These are phyloP conservation scores for Aspergillus cejpii DNA, from an alignment of 2,329 filamentous ascomycete genomes.

Conservation along the genomic window DNA sequence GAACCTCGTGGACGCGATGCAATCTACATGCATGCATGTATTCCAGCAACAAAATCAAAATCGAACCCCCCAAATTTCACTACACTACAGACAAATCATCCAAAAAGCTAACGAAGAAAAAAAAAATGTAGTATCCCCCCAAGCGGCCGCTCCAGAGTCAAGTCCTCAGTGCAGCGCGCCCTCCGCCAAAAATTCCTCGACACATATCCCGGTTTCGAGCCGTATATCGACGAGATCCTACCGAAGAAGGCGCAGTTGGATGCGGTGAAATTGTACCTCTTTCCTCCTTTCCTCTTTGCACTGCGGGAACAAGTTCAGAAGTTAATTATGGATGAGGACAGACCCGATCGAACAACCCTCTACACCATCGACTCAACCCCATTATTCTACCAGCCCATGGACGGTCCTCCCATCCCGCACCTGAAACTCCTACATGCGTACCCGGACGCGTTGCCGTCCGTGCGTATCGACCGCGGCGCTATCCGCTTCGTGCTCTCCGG, in stretches of 20 bases:
- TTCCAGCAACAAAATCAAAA: background rate
- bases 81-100: constrained; percentile 10
- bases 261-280: constrained; percentile 69
- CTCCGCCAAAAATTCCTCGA: constrained; percentile 76
- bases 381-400: constrained; percentile 85
- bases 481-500: constrained; percentile 94
- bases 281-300: background rate
- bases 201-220: constrained; percentile 77
- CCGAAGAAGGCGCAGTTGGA: constrained; percentile 91
- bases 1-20: background rate
- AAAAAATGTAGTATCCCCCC: constrained; percentile 56
- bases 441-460: constrained; percentile 71
- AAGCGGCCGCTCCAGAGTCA: constrained; percentile 88
- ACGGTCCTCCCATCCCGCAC: constrained; percentile 74
- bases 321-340: constrained; percentile 22
- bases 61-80: background rate
- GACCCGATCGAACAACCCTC: constrained; percentile 78
- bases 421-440: constrained; percentile 84
- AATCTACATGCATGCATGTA: background rate
- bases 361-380: constrained; percentile 73
- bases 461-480: constrained; percentile 89
- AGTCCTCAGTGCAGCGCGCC: constrained; percentile 85
- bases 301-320: background rate
- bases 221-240: constrained; percentile 86
- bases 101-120: constrained; percentile 13